These are phyloP conservation scores for Candida ovalis DNA, from an alignment of 805 yeast genomes.

Conservation along the genomic window DNA sequence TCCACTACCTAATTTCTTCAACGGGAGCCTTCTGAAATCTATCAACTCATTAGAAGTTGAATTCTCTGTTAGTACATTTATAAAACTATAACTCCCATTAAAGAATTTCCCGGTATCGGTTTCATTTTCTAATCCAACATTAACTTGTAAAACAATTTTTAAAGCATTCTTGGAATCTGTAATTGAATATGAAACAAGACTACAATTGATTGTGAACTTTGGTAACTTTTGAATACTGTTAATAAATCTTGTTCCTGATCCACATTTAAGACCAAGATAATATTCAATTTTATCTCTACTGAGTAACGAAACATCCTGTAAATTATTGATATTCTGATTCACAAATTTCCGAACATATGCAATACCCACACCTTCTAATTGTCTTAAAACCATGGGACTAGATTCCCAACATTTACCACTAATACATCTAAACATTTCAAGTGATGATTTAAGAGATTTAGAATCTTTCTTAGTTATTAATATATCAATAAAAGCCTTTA, in stretches of 20 bases:
- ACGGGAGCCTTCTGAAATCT: constrained; percentile 41
- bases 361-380: constrained; percentile 44
- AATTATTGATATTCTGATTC: constrained; percentile 30
- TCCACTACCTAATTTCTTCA: constrained; percentile 21
- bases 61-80: constrained; percentile 10
- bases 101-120: constrained; percentile 10
- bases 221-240: constrained; percentile 37
- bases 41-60: constrained; percentile 31
- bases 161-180: constrained; percentile 11
- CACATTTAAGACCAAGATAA: constrained; percentile 3
- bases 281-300: constrained; percentile 15
- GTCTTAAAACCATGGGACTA: constrained; percentile 40
- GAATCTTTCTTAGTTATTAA: constrained; percentile 40
- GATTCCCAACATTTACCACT: constrained; percentile 51
- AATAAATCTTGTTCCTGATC: constrained; percentile 36
- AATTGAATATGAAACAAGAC: constrained; percentile 4
- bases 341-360: constrained; percentile 37
- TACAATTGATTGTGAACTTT: constrained; percentile 24
- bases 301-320: constrained; percentile 31
- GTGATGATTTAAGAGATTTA: constrained; percentile 35
- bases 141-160: constrained; percentile 29
- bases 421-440: constrained; percentile 38
- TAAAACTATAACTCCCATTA: constrained; percentile 11
- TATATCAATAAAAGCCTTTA: constrained; percentile 43
- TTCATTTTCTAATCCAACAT: constrained; percentile 17